These are phyloP conservation scores for Auricularia sp. DNA, from an alignment of 768 basidiomycete species.

Conservation along the genomic window DNA sequence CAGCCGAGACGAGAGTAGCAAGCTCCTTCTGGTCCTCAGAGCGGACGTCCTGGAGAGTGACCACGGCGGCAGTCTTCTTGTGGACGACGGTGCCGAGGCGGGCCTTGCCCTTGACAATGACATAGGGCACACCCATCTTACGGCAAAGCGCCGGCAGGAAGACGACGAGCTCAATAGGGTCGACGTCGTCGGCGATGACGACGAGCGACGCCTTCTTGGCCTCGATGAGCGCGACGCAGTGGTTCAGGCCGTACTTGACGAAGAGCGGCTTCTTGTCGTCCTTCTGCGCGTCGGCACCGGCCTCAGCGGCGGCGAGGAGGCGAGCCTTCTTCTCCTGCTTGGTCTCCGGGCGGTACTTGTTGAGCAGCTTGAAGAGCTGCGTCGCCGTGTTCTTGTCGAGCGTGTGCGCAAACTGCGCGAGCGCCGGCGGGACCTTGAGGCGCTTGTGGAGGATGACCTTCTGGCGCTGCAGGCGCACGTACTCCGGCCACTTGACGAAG, in stretches of 20 bases:
- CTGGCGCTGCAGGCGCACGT: slow-evolving; percentile 94
- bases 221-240: slow-evolving; percentile 89
- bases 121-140: slow-evolving; percentile 99
- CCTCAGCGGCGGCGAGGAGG: slow-evolving; percentile 66
- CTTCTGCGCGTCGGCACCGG: slow-evolving; percentile 67
- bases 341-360: slow-evolving; percentile 87
- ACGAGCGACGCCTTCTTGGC: slow-evolving; percentile 96
- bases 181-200: slow-evolving; percentile 94
- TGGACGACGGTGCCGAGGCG: slow-evolving; percentile 96
- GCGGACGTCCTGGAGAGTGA: slow-evolving; percentile 88
- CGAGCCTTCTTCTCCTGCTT: slow-evolving; percentile 97
- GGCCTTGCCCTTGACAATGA: slow-evolving; percentile 96
- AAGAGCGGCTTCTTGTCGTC: slow-evolving; percentile 81
- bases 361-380: slow-evolving; percentile 93
- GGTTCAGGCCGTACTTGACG: slow-evolving; percentile 96
- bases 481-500: slow-evolving; percentile 99
- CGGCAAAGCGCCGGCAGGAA: slow-evolving; percentile 97
- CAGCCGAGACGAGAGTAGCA: slow-evolving; percentile 81
- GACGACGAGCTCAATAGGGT: slow-evolving; percentile 98
- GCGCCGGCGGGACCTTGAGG: slow-evolving; percentile 95
- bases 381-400: slow-evolving; percentile 99
- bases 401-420: slow-evolving; percentile 94
- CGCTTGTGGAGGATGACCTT: slow-evolving; percentile 98
- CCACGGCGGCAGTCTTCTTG: slow-evolving; percentile 94
- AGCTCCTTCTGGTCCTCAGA: slow-evolving; percentile 91